Base-by-base conservation (phyloP, 2,329 filamentous ascomycete species). In the Nemania sp. region DNA sequence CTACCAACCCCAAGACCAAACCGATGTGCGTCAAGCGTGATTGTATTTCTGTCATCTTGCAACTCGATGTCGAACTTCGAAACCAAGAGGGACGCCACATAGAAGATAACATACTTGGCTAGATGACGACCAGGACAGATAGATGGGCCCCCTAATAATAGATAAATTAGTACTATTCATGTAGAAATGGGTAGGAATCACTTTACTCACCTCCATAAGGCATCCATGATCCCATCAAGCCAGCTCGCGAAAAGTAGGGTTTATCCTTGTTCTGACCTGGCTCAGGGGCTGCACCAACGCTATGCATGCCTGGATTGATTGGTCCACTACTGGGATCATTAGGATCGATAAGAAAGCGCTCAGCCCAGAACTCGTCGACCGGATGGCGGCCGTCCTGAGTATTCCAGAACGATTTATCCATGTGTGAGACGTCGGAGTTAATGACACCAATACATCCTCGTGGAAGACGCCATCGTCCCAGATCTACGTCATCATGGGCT, bases 171-270 rank as follows among this genome's bases (percentile, higher is more conserved):
- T n/a, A n/a, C n/a, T n/a, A n/a, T n/a, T n/a, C n/a, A n/a, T n/a
- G n/a, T n/a, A n/a, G n/a, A n/a, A n/a, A n/a, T n/a, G n/a, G n/a
- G n/a, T n/a, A n/a, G n/a, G n/a, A n/a, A n/a, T n/a, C n/a, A n/a
- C n/a, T n/a, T n/a, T n/a, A n/a, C 56, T 54, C 55, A 60, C 59
- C 60, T 9, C 60, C 60, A 12, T 62, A 62, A 9, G 60, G 60
- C 17, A 62, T 31, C 60, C 60, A 62, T 3, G 57, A 52, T 26
- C 57, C 57, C 8, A 61, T 58, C 24, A 37, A 49, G 2, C 60
- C 60, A 8, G 61, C 57, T 5, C 49, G 30, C 5, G 57, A 60
- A 41, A 61, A 62, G 33, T 54, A 59, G 5, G 58, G 58, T 34
- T 46, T 54, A 31, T 37, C 45, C 36, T 52, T 31, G 3, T 49